Conservation (phyloP, 2,329 filamentous ascomycete species). For the Sporothrix dimorphospora region DNA sequence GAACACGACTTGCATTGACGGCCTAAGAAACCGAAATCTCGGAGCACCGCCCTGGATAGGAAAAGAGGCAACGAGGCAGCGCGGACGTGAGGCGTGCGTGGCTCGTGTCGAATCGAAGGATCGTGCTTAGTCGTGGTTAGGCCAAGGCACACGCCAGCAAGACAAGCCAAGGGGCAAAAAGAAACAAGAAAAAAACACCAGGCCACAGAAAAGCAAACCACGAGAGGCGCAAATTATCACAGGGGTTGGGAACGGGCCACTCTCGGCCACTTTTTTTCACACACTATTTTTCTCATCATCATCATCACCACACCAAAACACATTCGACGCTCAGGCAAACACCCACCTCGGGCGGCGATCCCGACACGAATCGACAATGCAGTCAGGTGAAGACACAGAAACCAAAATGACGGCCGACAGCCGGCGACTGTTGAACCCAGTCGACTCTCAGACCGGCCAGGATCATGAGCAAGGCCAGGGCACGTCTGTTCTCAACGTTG, state of each 20-base stretch:
- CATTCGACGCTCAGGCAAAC: conserved; percentile 3
- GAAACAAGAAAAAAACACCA: neutral
- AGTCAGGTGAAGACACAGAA: neutral
- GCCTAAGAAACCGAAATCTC: neutral
- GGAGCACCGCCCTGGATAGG: neutral
- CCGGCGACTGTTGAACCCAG: neutral
- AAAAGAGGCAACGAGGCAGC: neutral
- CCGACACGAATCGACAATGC: neutral
- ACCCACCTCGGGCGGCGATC: neutral
- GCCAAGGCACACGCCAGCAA: conserved; percentile 2
- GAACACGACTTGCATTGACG: conserved; percentile 2
- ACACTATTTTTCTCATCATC: neutral
- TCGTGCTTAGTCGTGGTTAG: neutral
- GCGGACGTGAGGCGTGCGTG: neutral
- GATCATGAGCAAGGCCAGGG: neutral
- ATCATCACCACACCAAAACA: neutral
- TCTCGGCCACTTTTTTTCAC: neutral
- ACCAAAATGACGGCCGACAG: neutral
- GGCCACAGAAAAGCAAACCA: conserved; percentile 4
- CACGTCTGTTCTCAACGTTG: too few relatives aligned
- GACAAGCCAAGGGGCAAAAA: neutral
- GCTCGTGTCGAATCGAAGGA: neutral
- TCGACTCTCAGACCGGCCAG: neutral
- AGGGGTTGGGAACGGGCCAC: neutral
- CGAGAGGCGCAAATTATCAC: neutral